A percentile compares a stretch with the other conserved stretches of the same genome.
Evolutionary conservation across 768 basidiomycete genomes (phyloP).

Genomic region (Russula earlei): DNA sequence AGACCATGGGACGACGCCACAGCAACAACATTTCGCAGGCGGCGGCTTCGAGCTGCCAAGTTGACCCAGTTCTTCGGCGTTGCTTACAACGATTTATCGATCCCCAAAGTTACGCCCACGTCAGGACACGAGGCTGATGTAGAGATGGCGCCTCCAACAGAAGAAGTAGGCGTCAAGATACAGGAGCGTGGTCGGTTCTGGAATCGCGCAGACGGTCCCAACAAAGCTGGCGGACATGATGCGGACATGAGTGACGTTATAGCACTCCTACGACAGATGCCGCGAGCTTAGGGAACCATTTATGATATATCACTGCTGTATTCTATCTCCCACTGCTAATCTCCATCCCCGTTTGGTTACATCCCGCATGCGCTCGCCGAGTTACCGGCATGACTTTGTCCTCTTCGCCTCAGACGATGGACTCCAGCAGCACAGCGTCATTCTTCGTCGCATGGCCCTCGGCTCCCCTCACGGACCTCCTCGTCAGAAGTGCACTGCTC

Average conservation of each 20-base stretch:
- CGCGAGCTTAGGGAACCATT: constrained; percentile 10
- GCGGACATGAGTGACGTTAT: constrained; percentile 20
- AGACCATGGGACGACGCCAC: not conserved
- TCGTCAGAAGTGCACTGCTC: constrained; percentile 34
- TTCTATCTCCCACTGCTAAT: too few species aligned
- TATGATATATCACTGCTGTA: too few species aligned
- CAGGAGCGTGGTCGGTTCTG: constrained; percentile 14
- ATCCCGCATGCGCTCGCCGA: not conserved
- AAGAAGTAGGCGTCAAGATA: constrained; percentile 12
- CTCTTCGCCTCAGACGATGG: too few species aligned
- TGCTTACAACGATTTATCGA: constrained; percentile 35
- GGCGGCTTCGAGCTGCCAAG: constrained; percentile 43
- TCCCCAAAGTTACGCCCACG: not conserved
- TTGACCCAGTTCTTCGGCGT: constrained; percentile 52
- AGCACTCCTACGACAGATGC: constrained; percentile 20
- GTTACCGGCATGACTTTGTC: not conserved
- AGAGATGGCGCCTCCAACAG: not conserved
- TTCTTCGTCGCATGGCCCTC: constrained; percentile 35
- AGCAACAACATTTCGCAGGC: constrained; percentile 23
- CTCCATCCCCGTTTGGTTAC: too few species aligned
- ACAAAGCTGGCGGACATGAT: not conserved
- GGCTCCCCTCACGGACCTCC: constrained; percentile 40
- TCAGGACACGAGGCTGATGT: not conserved
- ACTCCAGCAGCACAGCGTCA: not conserved
- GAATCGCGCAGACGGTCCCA: constrained; percentile 1